phyloP scores from a whole-genome alignment of 2,329 filamentous ascomycete species.

The Phoma sp. region DNA sequence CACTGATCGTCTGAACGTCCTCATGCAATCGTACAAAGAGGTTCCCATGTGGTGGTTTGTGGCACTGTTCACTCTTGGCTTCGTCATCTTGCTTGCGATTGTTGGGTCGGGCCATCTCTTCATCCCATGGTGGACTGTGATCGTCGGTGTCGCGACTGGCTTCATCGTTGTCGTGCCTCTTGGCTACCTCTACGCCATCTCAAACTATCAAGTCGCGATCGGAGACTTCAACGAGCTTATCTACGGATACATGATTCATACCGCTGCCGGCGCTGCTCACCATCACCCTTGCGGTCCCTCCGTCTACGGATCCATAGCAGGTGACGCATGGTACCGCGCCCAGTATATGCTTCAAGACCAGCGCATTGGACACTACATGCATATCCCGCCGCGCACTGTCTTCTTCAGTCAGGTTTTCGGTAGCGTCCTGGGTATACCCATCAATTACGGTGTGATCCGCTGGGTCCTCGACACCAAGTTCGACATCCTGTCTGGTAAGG shows the following conservation, averaged over 20 bases:
- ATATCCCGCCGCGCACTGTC: conserved; percentile 63
- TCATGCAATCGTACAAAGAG: conserved; percentile 63
- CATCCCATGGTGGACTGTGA: conserved; percentile 66
- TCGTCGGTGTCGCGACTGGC: conserved; percentile 62
- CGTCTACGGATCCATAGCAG: conserved; percentile 64
- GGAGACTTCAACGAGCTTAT: conserved; percentile 66
- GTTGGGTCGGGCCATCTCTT: conserved; percentile 60
- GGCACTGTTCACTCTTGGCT: conserved; percentile 57
- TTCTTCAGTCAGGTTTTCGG: conserved; percentile 69
- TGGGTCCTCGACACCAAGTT: conserved; percentile 65
- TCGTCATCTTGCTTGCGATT: conserved; percentile 59
- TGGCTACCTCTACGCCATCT: conserved; percentile 65
- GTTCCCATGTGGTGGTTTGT: conserved; percentile 66
- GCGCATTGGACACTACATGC: conserved; percentile 70
- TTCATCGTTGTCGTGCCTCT: conserved; percentile 63
- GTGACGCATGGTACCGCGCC: conserved; percentile 61
- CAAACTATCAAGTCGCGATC: conserved; percentile 61
- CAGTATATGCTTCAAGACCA: conserved; percentile 64
- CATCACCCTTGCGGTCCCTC: conserved; percentile 65
- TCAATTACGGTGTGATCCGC: conserved; percentile 66
- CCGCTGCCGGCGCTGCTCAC: conserved; percentile 50
- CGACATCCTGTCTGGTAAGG: conserved; percentile 59
- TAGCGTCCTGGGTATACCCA: conserved; percentile 63
- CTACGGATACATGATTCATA: conserved; percentile 65
- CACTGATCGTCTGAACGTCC: conserved; percentile 63